Conservation (phyloP, 2,329 filamentous ascomycete genomes). For the Pseudogymnoascus sp. region DNA sequence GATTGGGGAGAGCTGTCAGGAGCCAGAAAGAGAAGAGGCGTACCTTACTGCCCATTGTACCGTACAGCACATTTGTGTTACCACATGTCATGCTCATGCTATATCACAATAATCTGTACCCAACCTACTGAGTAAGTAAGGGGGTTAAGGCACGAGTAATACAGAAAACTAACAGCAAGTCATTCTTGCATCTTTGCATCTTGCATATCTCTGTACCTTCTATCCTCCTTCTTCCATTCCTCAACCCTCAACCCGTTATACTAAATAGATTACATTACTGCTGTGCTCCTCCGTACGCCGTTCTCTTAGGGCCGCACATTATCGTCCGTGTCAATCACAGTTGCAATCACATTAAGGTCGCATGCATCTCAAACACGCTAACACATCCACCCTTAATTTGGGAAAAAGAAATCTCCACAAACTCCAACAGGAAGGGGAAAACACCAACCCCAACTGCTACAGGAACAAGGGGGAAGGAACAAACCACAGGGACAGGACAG, state of each 20-base stretch:
- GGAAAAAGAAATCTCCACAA: neutral
- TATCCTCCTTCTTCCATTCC: neutral
- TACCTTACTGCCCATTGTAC: neutral
- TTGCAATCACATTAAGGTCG: neutral
- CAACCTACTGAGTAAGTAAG: neutral
- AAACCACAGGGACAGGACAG: neutral
- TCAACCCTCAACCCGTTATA: neutral
- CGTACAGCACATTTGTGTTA: neutral
- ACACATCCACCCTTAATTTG: neutral
- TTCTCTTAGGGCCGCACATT: neutral
- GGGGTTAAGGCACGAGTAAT: neutral
- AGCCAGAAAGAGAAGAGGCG: neutral
- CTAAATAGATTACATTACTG: neutral
- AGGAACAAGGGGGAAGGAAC: neutral
- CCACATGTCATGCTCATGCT: neutral
- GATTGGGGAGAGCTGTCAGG: neutral
- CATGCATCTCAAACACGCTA: constrained; percentile 1
- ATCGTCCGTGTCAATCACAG: neutral
- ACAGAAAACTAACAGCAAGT: neutral
- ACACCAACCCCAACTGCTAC: neutral
- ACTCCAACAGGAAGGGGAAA: neutral
- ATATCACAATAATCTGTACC: neutral
- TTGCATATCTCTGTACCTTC: neutral
- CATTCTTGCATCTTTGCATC: neutral
- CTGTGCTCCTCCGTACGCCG: neutral